These are phyloP conservation scores for Penicillium vulpinum DNA, from an alignment of 2,329 filamentous ascomycete genomes.

Conservation along the genomic window DNA sequence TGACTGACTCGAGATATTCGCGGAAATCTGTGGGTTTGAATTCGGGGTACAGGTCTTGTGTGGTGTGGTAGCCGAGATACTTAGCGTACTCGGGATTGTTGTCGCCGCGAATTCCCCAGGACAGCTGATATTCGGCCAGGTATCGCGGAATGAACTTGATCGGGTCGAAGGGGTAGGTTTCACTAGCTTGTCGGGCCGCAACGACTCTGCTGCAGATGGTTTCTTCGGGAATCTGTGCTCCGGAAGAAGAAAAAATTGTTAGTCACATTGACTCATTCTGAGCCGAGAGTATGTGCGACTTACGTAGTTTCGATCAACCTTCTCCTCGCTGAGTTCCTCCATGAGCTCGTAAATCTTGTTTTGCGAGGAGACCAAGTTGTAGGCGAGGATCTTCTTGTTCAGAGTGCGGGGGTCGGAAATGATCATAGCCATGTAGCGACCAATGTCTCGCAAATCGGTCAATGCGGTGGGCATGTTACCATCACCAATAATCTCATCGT, in stretches of 20 bases:
- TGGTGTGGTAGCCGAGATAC: slow-evolving; percentile 57
- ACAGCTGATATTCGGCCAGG: slow-evolving; percentile 48
- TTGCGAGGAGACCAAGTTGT: slow-evolving; percentile 48
- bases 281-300: slow-evolving; percentile 13
- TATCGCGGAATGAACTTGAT: slow-evolving; percentile 39
- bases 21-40: slow-evolving; percentile 44
- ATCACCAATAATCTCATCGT: slow-evolving; percentile 46
- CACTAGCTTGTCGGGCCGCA: slow-evolving; percentile 35
- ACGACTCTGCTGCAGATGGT: slow-evolving; percentile 37
- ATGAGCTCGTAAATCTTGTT: slow-evolving; percentile 51
- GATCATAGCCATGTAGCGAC: slow-evolving; percentile 53
- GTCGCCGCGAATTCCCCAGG: slow-evolving; percentile 53
- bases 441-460: slow-evolving; percentile 56
- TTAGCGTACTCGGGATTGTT: slow-evolving; percentile 55
- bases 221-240: slow-evolving; percentile 35
- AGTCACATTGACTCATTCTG: slow-evolving; percentile 6
- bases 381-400: slow-evolving; percentile 54
- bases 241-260: slow-evolving; percentile 11
- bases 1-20: slow-evolving; percentile 43
- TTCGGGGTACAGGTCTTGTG: slow-evolving; percentile 57
- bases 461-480: slow-evolving; percentile 48
- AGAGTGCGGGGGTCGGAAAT: slow-evolving; percentile 55
- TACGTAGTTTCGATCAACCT: slow-evolving; percentile 43
- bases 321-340: slow-evolving; percentile 53
- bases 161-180: slow-evolving; percentile 40